Percentiles rank a stretch among this genome's conserved stretches.
Evolutionary conservation across 192 early-diverging fungal species (phyloP).

Genomic region (Mortierella antarctica): DNA sequence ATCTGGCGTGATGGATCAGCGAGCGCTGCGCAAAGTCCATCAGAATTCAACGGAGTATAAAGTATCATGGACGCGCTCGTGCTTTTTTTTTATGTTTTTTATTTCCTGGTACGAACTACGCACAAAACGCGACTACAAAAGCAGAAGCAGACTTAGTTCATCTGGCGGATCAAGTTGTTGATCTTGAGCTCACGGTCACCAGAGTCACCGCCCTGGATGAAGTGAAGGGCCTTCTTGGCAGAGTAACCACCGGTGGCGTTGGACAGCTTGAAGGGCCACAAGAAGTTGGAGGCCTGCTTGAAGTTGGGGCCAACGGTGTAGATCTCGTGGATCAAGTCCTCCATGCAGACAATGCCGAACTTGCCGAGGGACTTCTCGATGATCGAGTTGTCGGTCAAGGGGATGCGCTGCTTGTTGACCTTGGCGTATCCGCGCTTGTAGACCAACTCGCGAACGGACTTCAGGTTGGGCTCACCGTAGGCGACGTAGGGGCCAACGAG

Average conservation of each 20-base stretch:
- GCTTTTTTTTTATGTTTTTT: slow-evolving; percentile 19
- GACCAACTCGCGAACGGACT: slow-evolving; percentile 98
- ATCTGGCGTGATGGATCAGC: no score
- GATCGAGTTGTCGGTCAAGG: slow-evolving; percentile 96
- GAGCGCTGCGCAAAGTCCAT: no score
- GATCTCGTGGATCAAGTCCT: slow-evolving; percentile 99
- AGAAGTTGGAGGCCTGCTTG: slow-evolving; percentile 97
- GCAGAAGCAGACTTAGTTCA: slow-evolving; percentile 20
- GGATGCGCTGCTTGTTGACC: slow-evolving; percentile 97
- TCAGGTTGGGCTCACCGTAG: slow-evolving; percentile 95
- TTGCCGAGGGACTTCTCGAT: slow-evolving; percentile 93
- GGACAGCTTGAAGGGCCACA: slow-evolving; percentile 99
- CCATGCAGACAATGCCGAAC: slow-evolving; percentile 96
- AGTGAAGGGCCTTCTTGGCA: slow-evolving; percentile 94
- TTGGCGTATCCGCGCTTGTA: slow-evolving; percentile 99
- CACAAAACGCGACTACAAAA: slow-evolving; percentile 36
- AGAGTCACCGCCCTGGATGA: slow-evolving; percentile 97
- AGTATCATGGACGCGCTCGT: background rate
- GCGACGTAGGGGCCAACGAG: slow-evolving; percentile 96
- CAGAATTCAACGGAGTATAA: background rate
- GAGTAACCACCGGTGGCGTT: slow-evolving; percentile 97
- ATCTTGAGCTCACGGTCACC: slow-evolving; percentile 98
- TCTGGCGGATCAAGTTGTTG: slow-evolving; percentile 92
- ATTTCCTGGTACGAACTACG: slow-evolving; percentile 13
- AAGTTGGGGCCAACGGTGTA: slow-evolving; percentile 98